phyloP scores from a whole-genome alignment of 164 flowering plant genomes.

The Chimonanthus salicifolius region DNA sequence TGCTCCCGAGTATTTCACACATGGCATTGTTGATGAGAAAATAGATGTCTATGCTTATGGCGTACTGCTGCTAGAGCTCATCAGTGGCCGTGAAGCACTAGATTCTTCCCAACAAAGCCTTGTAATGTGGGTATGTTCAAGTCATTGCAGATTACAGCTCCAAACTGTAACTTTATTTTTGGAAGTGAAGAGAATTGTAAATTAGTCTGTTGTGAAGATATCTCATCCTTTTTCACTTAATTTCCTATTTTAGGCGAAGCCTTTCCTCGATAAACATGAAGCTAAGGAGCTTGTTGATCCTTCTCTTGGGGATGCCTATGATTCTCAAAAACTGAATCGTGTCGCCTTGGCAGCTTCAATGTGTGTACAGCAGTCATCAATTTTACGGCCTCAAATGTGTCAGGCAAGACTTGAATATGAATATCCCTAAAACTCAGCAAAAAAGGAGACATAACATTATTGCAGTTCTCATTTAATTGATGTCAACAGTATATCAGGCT shows the following conservation, averaged over 20 bases:
- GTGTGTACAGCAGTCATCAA: constrained; percentile 57
- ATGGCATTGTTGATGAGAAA: constrained; percentile 90
- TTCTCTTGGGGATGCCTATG: constrained; percentile 37
- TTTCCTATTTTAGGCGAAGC: constrained; percentile 57
- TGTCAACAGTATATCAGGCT: background rate
- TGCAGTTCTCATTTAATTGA: background rate
- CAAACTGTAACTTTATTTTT: background rate
- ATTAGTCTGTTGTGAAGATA: background rate
- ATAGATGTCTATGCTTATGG: constrained; percentile 91
- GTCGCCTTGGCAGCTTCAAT: constrained; percentile 51
- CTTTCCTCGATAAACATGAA: constrained; percentile 36
- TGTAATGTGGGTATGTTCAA: constrained; percentile 78
- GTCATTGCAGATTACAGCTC: background rate
- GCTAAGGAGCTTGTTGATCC: constrained; percentile 63
- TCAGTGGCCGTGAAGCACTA: constrained; percentile 70
- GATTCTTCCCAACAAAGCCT: constrained; percentile 69
- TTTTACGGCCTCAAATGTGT: constrained; percentile 70
- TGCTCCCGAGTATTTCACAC: constrained; percentile 93
- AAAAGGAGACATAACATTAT: background rate
- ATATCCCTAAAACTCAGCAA: background rate
- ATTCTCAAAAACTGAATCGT: constrained; percentile 44
- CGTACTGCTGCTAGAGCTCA: constrained; percentile 75
- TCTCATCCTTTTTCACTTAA: background rate
- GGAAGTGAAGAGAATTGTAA: background rate
- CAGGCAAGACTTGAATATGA: constrained; percentile 41